Conservation (phyloP, 2,329 filamentous ascomycete genomes). For the Penicillium sp. region DNA sequence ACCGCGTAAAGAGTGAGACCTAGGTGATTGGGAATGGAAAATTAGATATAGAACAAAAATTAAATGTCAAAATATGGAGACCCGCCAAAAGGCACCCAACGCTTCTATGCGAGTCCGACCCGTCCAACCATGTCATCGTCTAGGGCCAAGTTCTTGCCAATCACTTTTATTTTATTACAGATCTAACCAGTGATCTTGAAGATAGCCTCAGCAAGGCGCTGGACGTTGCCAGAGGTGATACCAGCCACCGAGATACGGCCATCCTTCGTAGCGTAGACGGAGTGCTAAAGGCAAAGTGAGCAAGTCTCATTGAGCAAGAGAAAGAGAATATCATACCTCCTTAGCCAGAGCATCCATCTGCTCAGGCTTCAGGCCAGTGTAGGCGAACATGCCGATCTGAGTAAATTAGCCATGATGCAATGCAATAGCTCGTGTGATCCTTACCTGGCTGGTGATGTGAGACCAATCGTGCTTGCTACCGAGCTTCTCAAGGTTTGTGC, state of each 20-base stretch:
- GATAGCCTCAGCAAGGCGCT: constrained; percentile 47
- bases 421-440: too few species aligned
- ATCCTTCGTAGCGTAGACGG: constrained; percentile 88
- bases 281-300: constrained; percentile 54
- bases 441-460: constrained; percentile 84
- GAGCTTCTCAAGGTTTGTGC: constrained; percentile 88
- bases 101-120: too few species aligned
- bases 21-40: too few species aligned
- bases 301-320: neutral
- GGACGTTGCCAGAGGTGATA: constrained; percentile 47
- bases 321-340: constrained; percentile 51
- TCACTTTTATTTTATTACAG: constrained; percentile 4
- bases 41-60: too few species aligned
- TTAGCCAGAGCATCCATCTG: constrained; percentile 89
- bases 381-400: constrained; percentile 97
- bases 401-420: constrained; percentile 1
- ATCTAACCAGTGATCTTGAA: constrained; percentile 47
- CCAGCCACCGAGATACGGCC: constrained; percentile 49
- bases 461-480: constrained; percentile 97
- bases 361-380: constrained; percentile 83
- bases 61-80: too few species aligned
- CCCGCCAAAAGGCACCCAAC: too few species aligned
- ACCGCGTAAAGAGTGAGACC: too few species aligned
- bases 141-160: constrained; percentile 4
- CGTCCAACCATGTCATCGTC: neutral